Evolutionary conservation across 2,329 filamentous ascomycete species (phyloP), one percentile per base, ranked within the genome.

Genomic region (Colletotrichum sp.): DNA sequence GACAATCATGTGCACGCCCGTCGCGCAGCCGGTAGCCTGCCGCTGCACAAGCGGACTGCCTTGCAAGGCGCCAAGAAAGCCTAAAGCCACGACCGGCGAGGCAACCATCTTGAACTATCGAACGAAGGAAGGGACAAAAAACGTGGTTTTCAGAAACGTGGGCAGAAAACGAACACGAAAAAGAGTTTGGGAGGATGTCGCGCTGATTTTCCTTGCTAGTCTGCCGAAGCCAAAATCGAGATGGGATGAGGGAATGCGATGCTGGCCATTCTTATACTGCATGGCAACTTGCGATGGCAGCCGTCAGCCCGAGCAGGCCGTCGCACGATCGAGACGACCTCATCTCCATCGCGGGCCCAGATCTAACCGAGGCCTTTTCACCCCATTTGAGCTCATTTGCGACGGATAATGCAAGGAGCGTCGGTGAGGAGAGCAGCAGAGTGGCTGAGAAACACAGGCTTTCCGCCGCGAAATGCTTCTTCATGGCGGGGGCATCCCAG

Each of bases 1-100:
- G 68, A 85, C 84, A 67, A 87, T 79, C 60, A 87, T 82, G 81
- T 86, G 84, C 34, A 87, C 79, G 34, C 85, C 84, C 62, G 81
- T 78, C 59, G 81, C 81, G 79, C 85, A 87, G 39, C 78, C 8
- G 72, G 34, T 32, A 7, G 65, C 34, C 60, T 75, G 74, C 21
- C 74, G 65, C 15, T 59, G 21, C 12, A 55, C 28, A 3, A 75
- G 12, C 16, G 57, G 24, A 44, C 55, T 59, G 62, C 60, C 65
- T 59, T 71, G 71, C 28, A 74, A 21, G 24, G 71, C 71, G 60
- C 65, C 71, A 12, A 71, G 52, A 15, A 76, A 76, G 16, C 65
- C 65, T 30, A 76, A 28, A n/a, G 71, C 74, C 59, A 57, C 52
- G 30, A 70, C 44, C 9, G 74, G 74, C 13, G 74, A 76, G 32